Conservation (phyloP, 768 basidiomycete genomes). For the Gelatoporia subvermispora region DNA sequence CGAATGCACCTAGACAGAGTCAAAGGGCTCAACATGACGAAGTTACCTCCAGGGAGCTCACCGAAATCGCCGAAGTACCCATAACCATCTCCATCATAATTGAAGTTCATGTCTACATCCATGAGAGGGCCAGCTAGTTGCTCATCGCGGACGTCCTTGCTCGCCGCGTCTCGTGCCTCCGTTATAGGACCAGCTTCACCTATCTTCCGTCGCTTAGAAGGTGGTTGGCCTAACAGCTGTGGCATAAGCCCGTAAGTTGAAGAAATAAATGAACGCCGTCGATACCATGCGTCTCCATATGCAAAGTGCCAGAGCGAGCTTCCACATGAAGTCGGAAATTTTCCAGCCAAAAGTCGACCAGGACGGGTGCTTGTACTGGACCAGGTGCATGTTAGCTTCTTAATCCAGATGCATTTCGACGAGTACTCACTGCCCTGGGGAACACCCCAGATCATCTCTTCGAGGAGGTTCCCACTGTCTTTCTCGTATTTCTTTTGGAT, state of each 20-base stretch:
- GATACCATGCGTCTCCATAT: slow-evolving; percentile 34
- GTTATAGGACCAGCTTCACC: slow-evolving; percentile 11
- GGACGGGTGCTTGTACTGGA: slow-evolving; percentile 59
- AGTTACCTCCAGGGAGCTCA: not conserved
- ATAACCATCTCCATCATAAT: slow-evolving; percentile 14
- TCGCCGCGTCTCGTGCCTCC: not conserved
- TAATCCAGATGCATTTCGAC: not conserved
- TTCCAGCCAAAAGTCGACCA: slow-evolving; percentile 71
- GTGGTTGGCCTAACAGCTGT: slow-evolving; percentile 30
- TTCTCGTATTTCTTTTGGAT: slow-evolving; percentile 53
- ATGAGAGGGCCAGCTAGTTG: slow-evolving; percentile 1
- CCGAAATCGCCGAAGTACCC: slow-evolving; percentile 9
- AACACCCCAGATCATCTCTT: slow-evolving; percentile 62
- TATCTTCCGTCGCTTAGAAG: slow-evolving; percentile 45
- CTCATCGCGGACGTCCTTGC: not conserved
- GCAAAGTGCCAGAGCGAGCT: slow-evolving; percentile 44
- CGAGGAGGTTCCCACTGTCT: slow-evolving; percentile 45
- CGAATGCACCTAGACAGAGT: not conserved
- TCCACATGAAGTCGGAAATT: slow-evolving; percentile 69
- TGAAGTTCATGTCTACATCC: slow-evolving; percentile 21
- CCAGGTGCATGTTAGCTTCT: not conserved
- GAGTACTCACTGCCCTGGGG: slow-evolving; percentile 54
- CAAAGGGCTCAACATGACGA: not conserved
- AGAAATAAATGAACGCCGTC: not conserved
- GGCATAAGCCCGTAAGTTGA: not conserved